Percentiles rank a stretch among this genome's conserved stretches.
phyloP scores from a whole-genome alignment of 169 alveolate genomes.

The Cryptosporidium parvum region DNA sequence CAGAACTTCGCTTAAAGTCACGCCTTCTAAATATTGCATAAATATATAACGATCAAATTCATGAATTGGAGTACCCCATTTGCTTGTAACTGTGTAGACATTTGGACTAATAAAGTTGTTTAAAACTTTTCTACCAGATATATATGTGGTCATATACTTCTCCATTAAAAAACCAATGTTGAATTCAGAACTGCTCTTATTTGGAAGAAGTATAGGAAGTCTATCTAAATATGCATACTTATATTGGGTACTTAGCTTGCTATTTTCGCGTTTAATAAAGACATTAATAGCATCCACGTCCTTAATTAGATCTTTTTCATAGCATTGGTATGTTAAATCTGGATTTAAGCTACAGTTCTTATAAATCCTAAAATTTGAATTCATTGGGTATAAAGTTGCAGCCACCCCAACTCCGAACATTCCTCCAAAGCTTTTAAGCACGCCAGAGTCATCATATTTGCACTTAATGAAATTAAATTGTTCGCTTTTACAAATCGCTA shows the following conservation, averaged over 20 bases:
- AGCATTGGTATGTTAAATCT: conserved; percentile 35
- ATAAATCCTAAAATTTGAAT: conserved; percentile 31
- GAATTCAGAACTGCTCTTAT: conserved; percentile 17
- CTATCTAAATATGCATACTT: conserved; percentile 27
- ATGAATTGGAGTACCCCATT: conserved; percentile 37
- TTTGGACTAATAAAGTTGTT: conserved; percentile 36
- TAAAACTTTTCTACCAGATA: conserved; percentile 6
- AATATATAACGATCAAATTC: conserved; percentile 72
- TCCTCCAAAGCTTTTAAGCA: conserved; percentile 51
- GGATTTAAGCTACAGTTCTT: conserved; percentile 45
- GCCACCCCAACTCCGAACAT: conserved; percentile 71
- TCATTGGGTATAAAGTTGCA: conserved; percentile 18
- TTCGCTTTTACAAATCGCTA: conserved; percentile 24
- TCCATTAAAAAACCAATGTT: conserved; percentile 69
- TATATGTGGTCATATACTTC: conserved; percentile 46
- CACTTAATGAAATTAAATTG: conserved; percentile 34
- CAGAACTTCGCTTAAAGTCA: conserved; percentile 54
- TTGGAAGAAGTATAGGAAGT: conserved; percentile 31
- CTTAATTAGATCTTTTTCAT: conserved; percentile 40
- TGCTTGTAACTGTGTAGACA: conserved; percentile 56
- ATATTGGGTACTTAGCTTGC: conserved; percentile 55
- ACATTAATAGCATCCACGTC: neutral
- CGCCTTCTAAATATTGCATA: conserved; percentile 66
- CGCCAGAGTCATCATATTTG: conserved; percentile 28
- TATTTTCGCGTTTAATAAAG: conserved; percentile 62